Percentiles rank a stretch among this genome's conserved stretches.
Evolutionary conservation across 805 yeast species (phyloP).

Genomic region (Sugiyamaella marilandica): DNA sequence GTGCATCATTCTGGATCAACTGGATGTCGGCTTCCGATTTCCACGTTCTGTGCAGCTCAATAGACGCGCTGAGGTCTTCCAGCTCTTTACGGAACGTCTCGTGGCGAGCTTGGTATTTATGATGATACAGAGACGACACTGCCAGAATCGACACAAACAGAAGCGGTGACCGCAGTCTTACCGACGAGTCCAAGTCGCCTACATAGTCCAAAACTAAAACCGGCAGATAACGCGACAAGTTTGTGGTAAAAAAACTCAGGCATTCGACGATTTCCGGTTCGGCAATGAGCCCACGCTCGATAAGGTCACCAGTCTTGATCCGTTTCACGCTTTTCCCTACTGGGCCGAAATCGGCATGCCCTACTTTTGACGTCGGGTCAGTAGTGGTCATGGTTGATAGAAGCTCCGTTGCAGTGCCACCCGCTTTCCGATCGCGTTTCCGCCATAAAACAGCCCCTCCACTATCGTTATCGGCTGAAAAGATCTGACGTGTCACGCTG

Average conservation of each 20-base stretch:
- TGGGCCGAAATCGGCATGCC: background rate
- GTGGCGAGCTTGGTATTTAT: slow-evolving; percentile 14
- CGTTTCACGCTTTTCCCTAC: background rate
- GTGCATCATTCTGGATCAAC: slow-evolving; percentile 7
- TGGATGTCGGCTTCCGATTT: background rate
- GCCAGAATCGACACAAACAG: slow-evolving; percentile 19
- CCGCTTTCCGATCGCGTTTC: background rate
- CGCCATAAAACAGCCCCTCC: background rate
- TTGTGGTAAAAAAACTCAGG: slow-evolving; percentile 16
- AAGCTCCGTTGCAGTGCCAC: slow-evolving; percentile 6
- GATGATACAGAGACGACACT: slow-evolving; percentile 18
- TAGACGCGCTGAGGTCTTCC: slow-evolving; percentile 3
- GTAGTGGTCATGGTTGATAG: slow-evolving; percentile 1
- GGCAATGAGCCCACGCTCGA: slow-evolving; percentile 1
- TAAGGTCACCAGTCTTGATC: background rate
- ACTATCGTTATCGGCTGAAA: background rate
- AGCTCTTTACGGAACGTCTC: slow-evolving; percentile 14
- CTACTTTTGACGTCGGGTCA: background rate
- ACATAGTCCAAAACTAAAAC: slow-evolving; percentile 20
- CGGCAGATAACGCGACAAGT: slow-evolving; percentile 20
- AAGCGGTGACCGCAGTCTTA: slow-evolving; percentile 15
- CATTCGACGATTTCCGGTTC: slow-evolving; percentile 12
- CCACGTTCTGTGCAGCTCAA: slow-evolving; percentile 3
- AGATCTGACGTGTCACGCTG: background rate
- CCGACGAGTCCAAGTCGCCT: slow-evolving; percentile 12